Evolutionary conservation across 2,329 filamentous ascomycete species (phyloP).

Genomic region (Pseudocercospora crystallina): DNA sequence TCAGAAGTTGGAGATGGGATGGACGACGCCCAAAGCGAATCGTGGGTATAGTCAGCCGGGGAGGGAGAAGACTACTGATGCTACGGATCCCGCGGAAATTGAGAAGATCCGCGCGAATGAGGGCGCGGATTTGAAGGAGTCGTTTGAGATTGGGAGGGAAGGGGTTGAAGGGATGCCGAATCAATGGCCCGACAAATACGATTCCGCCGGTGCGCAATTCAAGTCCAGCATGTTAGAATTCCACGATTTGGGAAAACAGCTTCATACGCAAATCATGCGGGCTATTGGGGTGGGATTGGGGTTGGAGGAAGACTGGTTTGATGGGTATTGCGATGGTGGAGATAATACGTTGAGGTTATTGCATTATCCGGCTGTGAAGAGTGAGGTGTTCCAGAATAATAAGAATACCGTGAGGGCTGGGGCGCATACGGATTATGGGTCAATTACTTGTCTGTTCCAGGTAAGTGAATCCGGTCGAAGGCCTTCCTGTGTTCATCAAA

Average conservation of each 20-base stretch:
- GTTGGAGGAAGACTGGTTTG: slow-evolving; percentile 76
- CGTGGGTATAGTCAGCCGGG: slow-evolving; percentile 50
- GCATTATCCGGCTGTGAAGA: slow-evolving; percentile 56
- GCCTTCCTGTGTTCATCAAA: too few relatives aligned
- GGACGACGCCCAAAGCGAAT: slow-evolving; percentile 57
- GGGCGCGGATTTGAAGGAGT: slow-evolving; percentile 56
- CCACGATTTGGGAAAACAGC: slow-evolving; percentile 67
- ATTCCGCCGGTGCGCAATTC: slow-evolving; percentile 56
- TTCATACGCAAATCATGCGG: slow-evolving; percentile 74
- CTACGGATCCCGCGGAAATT: slow-evolving; percentile 58
- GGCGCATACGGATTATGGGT: slow-evolving; percentile 68
- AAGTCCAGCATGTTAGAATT: slow-evolving; percentile 72
- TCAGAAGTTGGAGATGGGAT: slow-evolving; percentile 65
- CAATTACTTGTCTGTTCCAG: slow-evolving; percentile 53
- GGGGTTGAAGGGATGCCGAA: slow-evolving; percentile 67
- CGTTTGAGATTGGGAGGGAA: slow-evolving; percentile 61
- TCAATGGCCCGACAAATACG: slow-evolving; percentile 69
- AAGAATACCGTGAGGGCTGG: slow-evolving; percentile 64
- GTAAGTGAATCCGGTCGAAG: slow-evolving; percentile 3
- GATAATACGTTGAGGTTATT: slow-evolving; percentile 61
- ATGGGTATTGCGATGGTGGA: slow-evolving; percentile 68
- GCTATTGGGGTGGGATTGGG: slow-evolving; percentile 59
- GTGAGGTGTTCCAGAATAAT: slow-evolving; percentile 54
- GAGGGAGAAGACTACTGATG: slow-evolving; percentile 68
- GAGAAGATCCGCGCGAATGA: slow-evolving; percentile 54